Conservation (phyloP, 1,284 basidiomycete genomes). For the Ganoderma multipileum region DNA sequence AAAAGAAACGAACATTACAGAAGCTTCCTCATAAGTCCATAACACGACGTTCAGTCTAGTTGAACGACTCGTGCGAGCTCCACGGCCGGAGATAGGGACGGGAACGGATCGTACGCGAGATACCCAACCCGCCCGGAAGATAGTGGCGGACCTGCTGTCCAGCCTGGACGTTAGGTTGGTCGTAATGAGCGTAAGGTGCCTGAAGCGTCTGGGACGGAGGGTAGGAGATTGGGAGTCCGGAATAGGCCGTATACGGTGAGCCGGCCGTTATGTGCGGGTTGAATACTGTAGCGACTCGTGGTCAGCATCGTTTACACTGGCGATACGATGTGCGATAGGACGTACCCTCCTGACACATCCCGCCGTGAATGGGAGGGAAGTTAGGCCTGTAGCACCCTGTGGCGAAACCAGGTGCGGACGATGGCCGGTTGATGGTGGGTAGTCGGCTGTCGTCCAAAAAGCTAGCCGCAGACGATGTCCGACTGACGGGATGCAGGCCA, state of each 20-base stretch:
- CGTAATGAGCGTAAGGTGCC: background rate
- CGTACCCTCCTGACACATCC: background rate
- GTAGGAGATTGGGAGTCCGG: background rate
- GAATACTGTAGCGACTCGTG: background rate
- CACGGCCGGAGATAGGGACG: background rate
- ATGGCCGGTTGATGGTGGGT: background rate
- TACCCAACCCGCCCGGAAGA: background rate
- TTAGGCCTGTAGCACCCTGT: background rate
- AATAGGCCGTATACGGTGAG: background rate
- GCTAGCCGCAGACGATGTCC: background rate
- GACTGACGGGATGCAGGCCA: background rate
- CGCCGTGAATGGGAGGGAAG: background rate
- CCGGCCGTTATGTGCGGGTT: background rate
- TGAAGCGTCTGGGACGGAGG: background rate
- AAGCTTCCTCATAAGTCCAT: background rate
- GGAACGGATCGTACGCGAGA: background rate
- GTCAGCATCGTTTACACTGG: background rate
- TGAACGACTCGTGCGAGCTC: background rate
- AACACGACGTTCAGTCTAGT: background rate
- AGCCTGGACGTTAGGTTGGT: background rate
- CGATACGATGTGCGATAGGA: background rate
- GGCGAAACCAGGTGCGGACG: background rate
- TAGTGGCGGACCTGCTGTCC: background rate
- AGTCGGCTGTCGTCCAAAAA: background rate
- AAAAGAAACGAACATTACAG: background rate